Conservation (phyloP, 176 grass and related monocot genomes). For the Oryza longistaminata region DNA sequence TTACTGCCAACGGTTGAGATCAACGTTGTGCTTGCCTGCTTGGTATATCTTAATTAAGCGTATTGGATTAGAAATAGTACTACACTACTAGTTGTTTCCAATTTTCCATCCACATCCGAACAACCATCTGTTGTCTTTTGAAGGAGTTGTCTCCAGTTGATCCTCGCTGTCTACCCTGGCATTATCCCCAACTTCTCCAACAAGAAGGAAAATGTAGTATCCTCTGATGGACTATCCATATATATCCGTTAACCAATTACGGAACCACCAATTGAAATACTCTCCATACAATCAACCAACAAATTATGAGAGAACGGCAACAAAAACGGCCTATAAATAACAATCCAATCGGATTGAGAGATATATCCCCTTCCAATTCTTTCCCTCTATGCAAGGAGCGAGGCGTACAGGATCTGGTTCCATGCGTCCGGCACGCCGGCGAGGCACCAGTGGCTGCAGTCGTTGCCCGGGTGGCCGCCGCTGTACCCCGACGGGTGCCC, state of each 20-base stretch:
- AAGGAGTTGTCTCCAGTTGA: background rate
- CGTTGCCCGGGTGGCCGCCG: constrained; percentile 71
- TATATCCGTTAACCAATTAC: background rate
- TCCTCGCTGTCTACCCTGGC: background rate
- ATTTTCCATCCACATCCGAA: no score
- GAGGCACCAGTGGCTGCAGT: constrained; percentile 99
- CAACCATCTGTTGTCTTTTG: background rate
- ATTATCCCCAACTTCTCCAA: background rate
- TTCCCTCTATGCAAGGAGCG: constrained; percentile 33
- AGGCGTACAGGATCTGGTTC: constrained; percentile 90
- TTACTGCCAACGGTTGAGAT: background rate
- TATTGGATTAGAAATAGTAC: background rate
- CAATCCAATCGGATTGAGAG: background rate
- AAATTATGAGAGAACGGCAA: background rate
- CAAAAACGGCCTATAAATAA: constrained; percentile 3
- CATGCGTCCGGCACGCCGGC: constrained; percentile 88
- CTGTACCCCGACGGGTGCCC: constrained; percentile 83
- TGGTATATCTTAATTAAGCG: background rate
- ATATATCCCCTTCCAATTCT: background rate
- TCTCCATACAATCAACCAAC: background rate
- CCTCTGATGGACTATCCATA: background rate
- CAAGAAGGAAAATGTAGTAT: background rate
- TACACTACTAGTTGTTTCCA: background rate
- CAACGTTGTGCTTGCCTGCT: background rate
- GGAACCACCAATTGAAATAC: constrained; percentile 23